phyloP scores from a whole-genome alignment of 1,139 yeast species.

The Trichomonascaceae sp. region DNA sequence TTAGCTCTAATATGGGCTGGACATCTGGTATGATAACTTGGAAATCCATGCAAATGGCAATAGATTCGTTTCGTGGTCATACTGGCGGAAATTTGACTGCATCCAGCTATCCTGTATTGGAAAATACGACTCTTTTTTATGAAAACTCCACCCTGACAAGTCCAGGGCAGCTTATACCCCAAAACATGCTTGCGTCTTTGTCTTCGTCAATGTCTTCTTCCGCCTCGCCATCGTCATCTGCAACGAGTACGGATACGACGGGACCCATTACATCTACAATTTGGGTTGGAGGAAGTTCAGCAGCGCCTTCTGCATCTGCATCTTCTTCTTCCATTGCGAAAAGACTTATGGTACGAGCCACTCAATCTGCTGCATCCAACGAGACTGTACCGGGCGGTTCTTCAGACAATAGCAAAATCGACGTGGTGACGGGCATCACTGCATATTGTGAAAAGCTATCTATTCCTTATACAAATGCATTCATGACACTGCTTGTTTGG shows the following conservation, averaged over 20 bases:
- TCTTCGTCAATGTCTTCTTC: constrained; percentile 1
- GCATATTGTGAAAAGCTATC: constrained; percentile 28
- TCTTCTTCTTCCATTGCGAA: background rate
- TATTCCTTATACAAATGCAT: constrained; percentile 31
- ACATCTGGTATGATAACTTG: constrained; percentile 29
- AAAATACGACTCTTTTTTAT: constrained; percentile 23
- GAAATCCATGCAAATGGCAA: constrained; percentile 27
- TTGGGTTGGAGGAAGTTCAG: constrained; percentile 4
- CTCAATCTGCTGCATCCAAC: background rate
- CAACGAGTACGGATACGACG: constrained; percentile 4
- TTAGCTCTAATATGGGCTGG: constrained; percentile 33
- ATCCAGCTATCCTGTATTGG: constrained; percentile 18
- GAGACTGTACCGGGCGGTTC: background rate
- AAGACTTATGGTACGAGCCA: constrained; percentile 7
- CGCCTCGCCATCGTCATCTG: background rate
- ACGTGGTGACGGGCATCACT: constrained; percentile 28
- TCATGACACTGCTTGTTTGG: constrained; percentile 31
- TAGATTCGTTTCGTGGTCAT: constrained; percentile 26
- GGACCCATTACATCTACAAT: constrained; percentile 7
- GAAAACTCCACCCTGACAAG: constrained; percentile 13
- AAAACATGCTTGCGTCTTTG: background rate
- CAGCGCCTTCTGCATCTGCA: background rate
- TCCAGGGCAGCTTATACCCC: constrained; percentile 7
- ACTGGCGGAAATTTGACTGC: constrained; percentile 31
- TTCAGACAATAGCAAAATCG: constrained; percentile 12